A percentile compares a stretch with the other conserved stretches of the same genome.
phyloP scores from a whole-genome alignment of 306 rosid species.

The Sicyos baderoa region DNA sequence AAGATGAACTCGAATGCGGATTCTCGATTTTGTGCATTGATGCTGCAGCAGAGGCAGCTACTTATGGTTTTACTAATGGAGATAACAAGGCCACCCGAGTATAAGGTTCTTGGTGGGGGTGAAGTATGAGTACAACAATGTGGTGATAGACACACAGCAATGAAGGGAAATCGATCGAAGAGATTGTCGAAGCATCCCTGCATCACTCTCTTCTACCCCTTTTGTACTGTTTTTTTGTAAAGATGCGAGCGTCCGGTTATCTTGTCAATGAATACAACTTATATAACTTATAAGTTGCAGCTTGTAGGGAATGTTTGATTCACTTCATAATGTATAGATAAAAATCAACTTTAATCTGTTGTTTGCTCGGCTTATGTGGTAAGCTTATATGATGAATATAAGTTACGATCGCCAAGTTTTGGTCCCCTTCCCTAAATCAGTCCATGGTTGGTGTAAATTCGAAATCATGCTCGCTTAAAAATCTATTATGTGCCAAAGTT shows the following conservation, averaged over 20 bases:
- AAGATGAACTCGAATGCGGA: not conserved
- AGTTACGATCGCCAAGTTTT: not conserved
- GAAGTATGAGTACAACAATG: slow-evolving; percentile 53
- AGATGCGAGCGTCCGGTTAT: no score
- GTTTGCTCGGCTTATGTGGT: not conserved
- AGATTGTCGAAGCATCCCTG: not conserved
- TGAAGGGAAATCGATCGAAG: slow-evolving; percentile 8
- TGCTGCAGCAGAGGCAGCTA: slow-evolving; percentile 40
- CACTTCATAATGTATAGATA: not conserved
- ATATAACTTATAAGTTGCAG: no score
- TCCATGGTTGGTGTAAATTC: not conserved
- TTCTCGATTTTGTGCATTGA: slow-evolving; percentile 41
- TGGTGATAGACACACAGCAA: slow-evolving; percentile 42
- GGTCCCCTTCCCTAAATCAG: not conserved
- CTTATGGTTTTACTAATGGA: slow-evolving; percentile 30
- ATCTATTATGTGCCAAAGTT: not conserved
- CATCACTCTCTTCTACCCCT: not conserved
- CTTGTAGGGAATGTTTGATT: slow-evolving; percentile 1
- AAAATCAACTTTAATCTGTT: slow-evolving; percentile 15
- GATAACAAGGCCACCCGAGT: no score
- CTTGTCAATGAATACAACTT: not conserved
- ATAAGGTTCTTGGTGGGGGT: slow-evolving; percentile 79
- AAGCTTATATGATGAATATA: not conserved
- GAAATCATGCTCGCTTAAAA: not conserved
- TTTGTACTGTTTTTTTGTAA: slow-evolving; percentile 6